Base-by-base conservation (phyloP, 2,329 filamentous ascomycete species). In the Colletotrichum tropicicola region DNA sequence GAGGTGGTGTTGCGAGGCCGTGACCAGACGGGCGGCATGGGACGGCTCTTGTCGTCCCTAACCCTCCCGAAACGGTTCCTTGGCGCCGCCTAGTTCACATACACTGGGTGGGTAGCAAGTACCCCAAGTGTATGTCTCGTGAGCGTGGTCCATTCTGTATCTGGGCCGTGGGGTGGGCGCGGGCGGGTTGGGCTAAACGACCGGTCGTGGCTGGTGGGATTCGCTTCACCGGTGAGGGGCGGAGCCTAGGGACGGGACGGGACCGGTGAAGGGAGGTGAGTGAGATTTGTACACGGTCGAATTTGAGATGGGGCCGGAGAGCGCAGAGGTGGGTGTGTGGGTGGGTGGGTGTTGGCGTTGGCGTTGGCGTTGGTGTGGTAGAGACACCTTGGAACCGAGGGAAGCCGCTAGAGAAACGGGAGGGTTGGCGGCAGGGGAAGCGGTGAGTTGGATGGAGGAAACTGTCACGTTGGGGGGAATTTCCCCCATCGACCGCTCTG, bases 141-240 rank as follows among this genome's bases (percentile, higher is more conserved):
- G 54, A 53, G 47, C 9, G 30, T 17, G 35, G 35, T 17, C 27
- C 25, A 13, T 55, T 41, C 25, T 61, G 35, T 17, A n/a, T 28
- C 30, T 35, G 43, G 21, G 6, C 6, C 17, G n/a, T 9, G 44
- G 30, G n/a, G 19, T 43, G 51, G 27, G 41, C n/a, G n/a, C n/a
- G n/a, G n/a, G n/a, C n/a, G n/a, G n/a, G n/a, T n/a, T n/a, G n/a
- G n/a, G n/a, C n/a, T n/a, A n/a, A n/a, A n/a, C n/a, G n/a, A n/a
- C n/a, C n/a, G n/a, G n/a, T n/a, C n/a, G 41, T 61, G 57, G 61
- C 57, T 61, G 49, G 61, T 30, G 57, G 56, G 49, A 45, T 45
- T 55, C 28, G 43, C 51, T 37, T 65, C 49, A 65, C 62, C 62
- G 62, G 62, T 65, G 62, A 65, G 62, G 62, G 57, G 60, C 60